These are phyloP conservation scores for Misopates orontium DNA, from an alignment of 257 asterid genomes.

Conservation along the genomic window DNA sequence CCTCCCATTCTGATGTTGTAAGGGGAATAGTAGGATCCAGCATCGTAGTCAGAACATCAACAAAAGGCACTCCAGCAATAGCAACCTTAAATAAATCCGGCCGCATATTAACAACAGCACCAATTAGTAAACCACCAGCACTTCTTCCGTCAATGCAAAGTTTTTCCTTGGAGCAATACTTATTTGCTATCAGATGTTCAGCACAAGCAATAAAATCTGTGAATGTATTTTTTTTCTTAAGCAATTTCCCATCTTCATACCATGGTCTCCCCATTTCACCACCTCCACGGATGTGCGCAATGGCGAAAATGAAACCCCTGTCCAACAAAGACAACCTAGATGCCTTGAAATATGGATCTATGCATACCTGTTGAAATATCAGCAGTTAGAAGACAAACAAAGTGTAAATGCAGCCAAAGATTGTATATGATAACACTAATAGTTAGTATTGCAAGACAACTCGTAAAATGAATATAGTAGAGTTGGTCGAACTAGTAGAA, in stretches of 20 bases:
- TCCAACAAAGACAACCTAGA: constrained; percentile 82
- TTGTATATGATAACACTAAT: constrained; percentile 17
- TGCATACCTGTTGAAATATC: constrained; percentile 58
- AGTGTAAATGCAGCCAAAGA: not conserved
- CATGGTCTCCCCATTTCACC: constrained; percentile 99
- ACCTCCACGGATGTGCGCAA: constrained; percentile 96
- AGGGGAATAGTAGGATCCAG: constrained; percentile 98
- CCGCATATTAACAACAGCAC: constrained; percentile 89
- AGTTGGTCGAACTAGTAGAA: not conserved
- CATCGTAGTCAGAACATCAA: constrained; percentile 93
- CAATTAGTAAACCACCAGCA: constrained; percentile 95
- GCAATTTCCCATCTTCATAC: constrained; percentile 92
- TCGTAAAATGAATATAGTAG: no score
- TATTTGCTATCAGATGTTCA: constrained; percentile 75
- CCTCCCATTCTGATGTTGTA: constrained; percentile 99
- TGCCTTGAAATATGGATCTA: constrained; percentile 81
- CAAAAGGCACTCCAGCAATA: constrained; percentile 94
- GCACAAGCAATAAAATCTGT: constrained; percentile 87
- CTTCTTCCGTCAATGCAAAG: constrained; percentile 93
- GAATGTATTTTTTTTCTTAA: constrained; percentile 87
- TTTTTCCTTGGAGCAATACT: constrained; percentile 80
- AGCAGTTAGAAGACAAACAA: constrained; percentile 27
- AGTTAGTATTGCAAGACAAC: no score
- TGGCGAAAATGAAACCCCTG: constrained; percentile 75
- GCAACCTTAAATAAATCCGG: constrained; percentile 92